Base-by-base conservation (phyloP, 2,329 filamentous ascomycete species). In the Fusarium nurragi region DNA sequence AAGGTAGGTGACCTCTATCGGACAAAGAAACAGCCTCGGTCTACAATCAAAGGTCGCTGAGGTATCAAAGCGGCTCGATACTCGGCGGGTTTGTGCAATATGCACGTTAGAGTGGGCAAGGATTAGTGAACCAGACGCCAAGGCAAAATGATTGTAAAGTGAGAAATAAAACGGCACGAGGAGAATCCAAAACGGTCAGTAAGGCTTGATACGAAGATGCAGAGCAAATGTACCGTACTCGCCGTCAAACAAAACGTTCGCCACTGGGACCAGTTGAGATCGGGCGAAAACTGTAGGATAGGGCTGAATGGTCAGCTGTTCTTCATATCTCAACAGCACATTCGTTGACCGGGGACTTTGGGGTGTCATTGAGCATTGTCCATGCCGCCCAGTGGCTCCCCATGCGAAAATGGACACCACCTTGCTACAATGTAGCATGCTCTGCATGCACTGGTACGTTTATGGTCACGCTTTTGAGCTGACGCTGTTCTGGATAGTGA, bases 221-320 rank as follows among this genome's bases (percentile, higher is more conserved):
- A 47, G 48, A 21, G 30, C n/a, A 40, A 45, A 12, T 40, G 37
- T n/a, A 34, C 38, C 40, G 54, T 47, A 54, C 54, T 59, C 44
- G 26, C 54, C 36, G 44, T 44, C 30, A 7, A 25, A 14, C 36
- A 57, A 49, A 49, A 47, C 34, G 36, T 61, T 65, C 30, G 60
- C 60, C 64, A 67, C 64, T 26, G 21, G n/a, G 37, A 45, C 25
- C 38, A 41, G 28, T 53, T 28, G 32, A 61, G 39, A 50, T 40
- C n/a, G 43, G 65, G 47, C 30, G 30, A 37, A 47, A 58, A 34
- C 32, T 55, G 45, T 49, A 32, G 49, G 45, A 32, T 69, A 71
- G 65, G 69, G 67, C 69, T 70, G 67, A 71, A 30, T 43, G 60
- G 58, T 70, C 63, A 70, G 65, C 64, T 69, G 58, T 54, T 64